Conservation (phyloP, 169 alveolate genomes). For the Fabrea salina region DNA sequence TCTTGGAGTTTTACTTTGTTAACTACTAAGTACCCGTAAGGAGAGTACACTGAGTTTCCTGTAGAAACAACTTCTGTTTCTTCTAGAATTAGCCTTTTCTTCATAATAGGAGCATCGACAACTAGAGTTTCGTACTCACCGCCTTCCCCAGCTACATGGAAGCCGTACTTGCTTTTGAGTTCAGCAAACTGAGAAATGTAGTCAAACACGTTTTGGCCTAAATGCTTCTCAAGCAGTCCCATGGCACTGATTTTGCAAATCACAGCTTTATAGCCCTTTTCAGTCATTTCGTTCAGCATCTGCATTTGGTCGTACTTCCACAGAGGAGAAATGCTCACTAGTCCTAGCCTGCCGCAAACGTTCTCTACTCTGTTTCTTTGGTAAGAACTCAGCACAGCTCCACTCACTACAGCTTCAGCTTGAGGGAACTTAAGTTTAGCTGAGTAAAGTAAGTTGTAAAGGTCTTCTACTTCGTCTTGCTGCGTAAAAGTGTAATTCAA, state of each 20-base stretch:
- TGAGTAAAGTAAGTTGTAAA: slow-evolving; percentile 73
- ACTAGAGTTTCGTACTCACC: slow-evolving; percentile 99
- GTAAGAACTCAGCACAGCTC: slow-evolving; percentile 96
- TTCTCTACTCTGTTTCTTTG: slow-evolving; percentile 95
- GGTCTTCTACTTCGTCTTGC: slow-evolving; percentile 96
- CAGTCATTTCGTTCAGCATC: slow-evolving; percentile 88
- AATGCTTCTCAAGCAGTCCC: slow-evolving; percentile 89
- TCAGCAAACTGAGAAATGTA: slow-evolving; percentile 38
- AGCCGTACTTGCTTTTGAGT: slow-evolving; percentile 75
- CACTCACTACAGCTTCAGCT: slow-evolving; percentile 90
- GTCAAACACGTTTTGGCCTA: slow-evolving; percentile 85
- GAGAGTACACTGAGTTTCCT: neutral
- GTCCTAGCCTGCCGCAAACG: slow-evolving; percentile 80
- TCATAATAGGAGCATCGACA: slow-evolving; percentile 88
- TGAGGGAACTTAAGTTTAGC: slow-evolving; percentile 80
- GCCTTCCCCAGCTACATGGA: slow-evolving; percentile 99
- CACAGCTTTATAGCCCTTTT: slow-evolving; percentile 86
- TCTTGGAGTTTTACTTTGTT: neutral
- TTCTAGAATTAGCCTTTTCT: slow-evolving; percentile 48
- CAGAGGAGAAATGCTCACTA: slow-evolving; percentile 65
- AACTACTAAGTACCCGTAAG: neutral
- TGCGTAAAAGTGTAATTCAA: slow-evolving; percentile 72
- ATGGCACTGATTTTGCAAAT: slow-evolving; percentile 86
- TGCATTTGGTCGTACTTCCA: slow-evolving; percentile 86
- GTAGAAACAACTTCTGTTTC: neutral